Base-by-base conservation (phyloP, 2,329 filamentous ascomycete genomes). In the Fusarium hostae region DNA sequence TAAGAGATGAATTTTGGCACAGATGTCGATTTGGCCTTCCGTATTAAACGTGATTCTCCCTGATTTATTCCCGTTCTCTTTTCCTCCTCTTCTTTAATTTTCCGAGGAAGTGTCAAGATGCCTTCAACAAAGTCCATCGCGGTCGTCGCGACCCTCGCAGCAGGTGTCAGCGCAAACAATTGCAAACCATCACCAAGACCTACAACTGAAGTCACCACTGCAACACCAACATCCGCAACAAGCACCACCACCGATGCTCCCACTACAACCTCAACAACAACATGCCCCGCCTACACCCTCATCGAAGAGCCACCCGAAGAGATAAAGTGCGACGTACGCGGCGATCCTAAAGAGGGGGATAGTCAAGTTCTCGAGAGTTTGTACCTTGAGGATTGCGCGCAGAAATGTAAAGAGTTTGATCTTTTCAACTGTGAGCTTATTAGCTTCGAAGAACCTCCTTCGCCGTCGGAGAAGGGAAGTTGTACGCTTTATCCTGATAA, bases 81-180 rank as follows among this genome's bases (percentile, higher is more conserved):
- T 12, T 32, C 15, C 20, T 48, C 15, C 7, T 22, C 26, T 5
- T 32, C 26, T 48, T 18, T 16, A 6, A 22, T 22, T 5, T 2
- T 18, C 28, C 5, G 20, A 0, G 12, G 7, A 7, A 37, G 5
- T 1, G 7, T 18, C 18, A 30, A 34, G 2, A 70, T 71, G 67
- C 67, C 68, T 24, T 71, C 63, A 10, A 39, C 68, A 12, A 71
- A 63, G 4, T 39, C 63, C 8, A 26, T 71, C 22, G 64, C 59
- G 5, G 26, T 69, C 8, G 58, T 71, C 8, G 55, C 39, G 32
- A 59, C 68, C 2, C 32, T 71, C 40, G 67, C 63, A 20, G 67
- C 44, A 16, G 41, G 67, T 11, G 58, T 56, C 4, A 39, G 56
- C 9, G 66, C 35, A 43, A 39, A 9, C 47, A 51, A 45, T 10